Evolutionary conservation across 1,139 yeast species (phyloP).

Genomic region (Candida labiduridarum): DNA sequence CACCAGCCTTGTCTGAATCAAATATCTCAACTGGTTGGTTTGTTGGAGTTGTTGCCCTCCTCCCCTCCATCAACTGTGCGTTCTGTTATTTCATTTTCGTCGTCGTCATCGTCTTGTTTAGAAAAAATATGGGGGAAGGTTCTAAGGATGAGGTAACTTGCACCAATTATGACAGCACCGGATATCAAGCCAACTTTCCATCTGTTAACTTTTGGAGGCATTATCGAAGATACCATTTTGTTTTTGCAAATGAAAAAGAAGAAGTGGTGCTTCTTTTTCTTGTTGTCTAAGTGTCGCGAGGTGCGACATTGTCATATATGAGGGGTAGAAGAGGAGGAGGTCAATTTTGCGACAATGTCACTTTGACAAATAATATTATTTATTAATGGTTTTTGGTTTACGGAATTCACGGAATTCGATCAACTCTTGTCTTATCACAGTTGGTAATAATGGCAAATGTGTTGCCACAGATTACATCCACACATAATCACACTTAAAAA

Average conservation of each 20-base stretch:
- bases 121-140: conserved; percentile 50
- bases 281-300: no score
- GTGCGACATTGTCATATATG: no score
- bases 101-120: conserved; percentile 15
- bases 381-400: no score
- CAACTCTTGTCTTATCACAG: no score
- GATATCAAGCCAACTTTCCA: conserved; percentile 30
- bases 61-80: conserved; percentile 15
- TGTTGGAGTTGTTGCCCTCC: conserved; percentile 22
- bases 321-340: no score
- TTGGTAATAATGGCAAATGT: no score
- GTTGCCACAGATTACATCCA: no score
- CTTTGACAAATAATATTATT: no score
- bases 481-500: background rate
- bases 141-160: conserved; percentile 45
- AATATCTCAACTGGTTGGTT: conserved; percentile 27
- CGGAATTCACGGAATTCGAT: no score
- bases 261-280: conserved; percentile 9
- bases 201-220: conserved; percentile 6
- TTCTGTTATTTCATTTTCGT: conserved; percentile 16
- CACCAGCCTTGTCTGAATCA: conserved; percentile 11
- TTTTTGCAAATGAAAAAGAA: background rate
- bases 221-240: background rate
- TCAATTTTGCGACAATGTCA: no score
- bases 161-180: conserved; percentile 47